Percentiles rank a stretch among this genome's conserved stretches.
These are phyloP conservation scores for Populus davidiana DNA, from an alignment of 345 rosid genomes.

Conservation along the genomic window DNA sequence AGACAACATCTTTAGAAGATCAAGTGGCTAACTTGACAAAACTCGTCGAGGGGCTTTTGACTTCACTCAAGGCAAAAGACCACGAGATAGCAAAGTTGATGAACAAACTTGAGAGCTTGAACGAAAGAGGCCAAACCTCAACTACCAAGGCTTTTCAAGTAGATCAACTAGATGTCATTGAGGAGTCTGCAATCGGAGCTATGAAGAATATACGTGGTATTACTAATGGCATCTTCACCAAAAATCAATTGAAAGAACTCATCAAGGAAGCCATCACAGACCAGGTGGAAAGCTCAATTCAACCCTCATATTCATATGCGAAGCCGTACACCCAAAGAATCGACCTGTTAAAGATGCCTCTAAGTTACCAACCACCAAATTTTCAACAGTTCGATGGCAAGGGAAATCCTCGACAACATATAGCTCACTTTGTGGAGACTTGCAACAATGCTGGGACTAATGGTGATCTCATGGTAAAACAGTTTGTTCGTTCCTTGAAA, in stretches of 20 bases:
- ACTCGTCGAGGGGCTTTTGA: background rate
- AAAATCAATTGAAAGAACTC: background rate
- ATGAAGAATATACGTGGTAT: background rate
- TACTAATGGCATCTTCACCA: background rate
- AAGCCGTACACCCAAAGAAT: background rate
- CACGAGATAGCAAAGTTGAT: background rate
- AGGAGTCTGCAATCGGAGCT: too few relatives aligned
- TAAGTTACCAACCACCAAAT: conserved; percentile 4
- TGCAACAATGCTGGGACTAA: too few relatives aligned
- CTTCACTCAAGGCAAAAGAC: background rate
- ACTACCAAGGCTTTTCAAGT: background rate
- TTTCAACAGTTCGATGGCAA: background rate
- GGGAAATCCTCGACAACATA: too few relatives aligned
- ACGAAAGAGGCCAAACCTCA: background rate
- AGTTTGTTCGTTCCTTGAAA: too few relatives aligned
- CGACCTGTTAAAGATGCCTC: background rate
- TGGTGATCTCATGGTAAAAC: too few relatives aligned
- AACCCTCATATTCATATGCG: background rate
- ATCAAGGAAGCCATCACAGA: background rate
- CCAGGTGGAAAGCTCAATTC: background rate
- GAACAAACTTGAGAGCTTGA: background rate
- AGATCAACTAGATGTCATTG: too few relatives aligned
- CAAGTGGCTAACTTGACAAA: background rate
- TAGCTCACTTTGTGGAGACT: too few relatives aligned
- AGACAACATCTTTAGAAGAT: background rate